Evolutionary conservation across 495 filamentous ascomycete species (phyloP), one percentile per base, ranked within the genome.

Genomic region (Penicillium manginii): DNA sequence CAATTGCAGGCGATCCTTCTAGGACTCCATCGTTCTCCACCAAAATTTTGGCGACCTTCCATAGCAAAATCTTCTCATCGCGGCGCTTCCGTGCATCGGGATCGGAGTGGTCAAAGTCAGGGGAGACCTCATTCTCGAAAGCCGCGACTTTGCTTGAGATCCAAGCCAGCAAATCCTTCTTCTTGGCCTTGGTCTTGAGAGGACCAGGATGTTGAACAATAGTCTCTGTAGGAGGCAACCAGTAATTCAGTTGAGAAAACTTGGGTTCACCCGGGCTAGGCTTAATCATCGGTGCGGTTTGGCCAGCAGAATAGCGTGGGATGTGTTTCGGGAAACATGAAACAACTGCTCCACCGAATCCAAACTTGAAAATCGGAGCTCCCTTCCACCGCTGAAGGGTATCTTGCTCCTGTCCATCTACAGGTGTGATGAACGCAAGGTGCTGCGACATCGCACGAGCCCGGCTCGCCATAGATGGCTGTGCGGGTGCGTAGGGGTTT

Each of bases 111-210:
- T 83, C 73, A 33, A 70, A 76, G 9, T 77, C 68, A 4, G 77
- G 77, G 8, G 85, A 71, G n/a, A 80, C 72, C 22, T 80, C 81
- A 21, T 80, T 82, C 70, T 93, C 91, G 23, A 97, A 74, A 5
- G 73, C 79, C 12, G 85, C 85, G 61, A 96, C 91, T 40, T 86
- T 88, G 61, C 81, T 79, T 3, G 76, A 85, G 32, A 99, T 78
- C 94, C 96, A 99, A 4, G 87, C 72, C 37, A 93, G 54, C 4
- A 90, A 82, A 54, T 99, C 96, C 74, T 98, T 98, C 78, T 98
- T 99, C 81, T 93, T 97, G 1, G 86, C 85, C 67, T 98, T 97
- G 32, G 84, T 79, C 76, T 86, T 92, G 10, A 97, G 76, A 17
- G 96, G 93, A 0, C 96, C 96, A 1, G 96, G 96, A 67, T 98